A percentile compares a stretch with the other conserved stretches of the same genome.
phyloP scores from a whole-genome alignment of 2,329 filamentous ascomycete species.

The Monilinia vaccinii-corymbosi region DNA sequence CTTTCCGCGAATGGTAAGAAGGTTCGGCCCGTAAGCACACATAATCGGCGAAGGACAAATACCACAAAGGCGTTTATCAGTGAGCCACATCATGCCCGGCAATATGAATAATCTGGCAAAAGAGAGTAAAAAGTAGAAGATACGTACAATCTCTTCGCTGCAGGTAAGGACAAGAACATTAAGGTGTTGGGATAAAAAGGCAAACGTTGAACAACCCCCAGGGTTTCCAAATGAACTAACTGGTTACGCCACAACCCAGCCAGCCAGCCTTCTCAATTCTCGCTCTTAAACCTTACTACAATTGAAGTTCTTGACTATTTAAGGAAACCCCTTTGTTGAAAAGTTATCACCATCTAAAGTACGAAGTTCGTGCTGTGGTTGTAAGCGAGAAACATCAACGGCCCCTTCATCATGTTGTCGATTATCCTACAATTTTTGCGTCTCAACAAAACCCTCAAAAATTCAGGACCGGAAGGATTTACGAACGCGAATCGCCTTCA shows the following conservation, averaged over 20 bases:
- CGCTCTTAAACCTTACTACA: not conserved
- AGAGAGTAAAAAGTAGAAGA: not conserved
- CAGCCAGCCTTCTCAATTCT: conserved; percentile 5
- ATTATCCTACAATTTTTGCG: not conserved
- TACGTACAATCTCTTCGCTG: not conserved
- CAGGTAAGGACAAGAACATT: not conserved
- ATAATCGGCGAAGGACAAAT: not conserved
- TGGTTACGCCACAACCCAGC: not conserved
- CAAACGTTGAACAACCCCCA: not conserved
- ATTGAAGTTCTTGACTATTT: not conserved
- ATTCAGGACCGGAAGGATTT: not conserved
- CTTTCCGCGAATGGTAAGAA: not conserved
- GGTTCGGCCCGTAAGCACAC: not conserved
- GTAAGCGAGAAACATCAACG: not conserved
- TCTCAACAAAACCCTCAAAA: not conserved
- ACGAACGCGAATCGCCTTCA: conserved; percentile 9
- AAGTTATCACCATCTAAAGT: not conserved
- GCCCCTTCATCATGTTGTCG: not conserved
- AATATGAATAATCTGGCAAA: not conserved
- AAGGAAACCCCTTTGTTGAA: not conserved
- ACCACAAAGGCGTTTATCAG: not conserved
- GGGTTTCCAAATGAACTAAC: not conserved
- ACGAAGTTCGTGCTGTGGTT: not conserved
- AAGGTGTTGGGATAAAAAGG: not conserved
- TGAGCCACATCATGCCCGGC: not conserved